Evolutionary conservation across 805 yeast genomes (phyloP).

Genomic region (Candida quercuum): DNA sequence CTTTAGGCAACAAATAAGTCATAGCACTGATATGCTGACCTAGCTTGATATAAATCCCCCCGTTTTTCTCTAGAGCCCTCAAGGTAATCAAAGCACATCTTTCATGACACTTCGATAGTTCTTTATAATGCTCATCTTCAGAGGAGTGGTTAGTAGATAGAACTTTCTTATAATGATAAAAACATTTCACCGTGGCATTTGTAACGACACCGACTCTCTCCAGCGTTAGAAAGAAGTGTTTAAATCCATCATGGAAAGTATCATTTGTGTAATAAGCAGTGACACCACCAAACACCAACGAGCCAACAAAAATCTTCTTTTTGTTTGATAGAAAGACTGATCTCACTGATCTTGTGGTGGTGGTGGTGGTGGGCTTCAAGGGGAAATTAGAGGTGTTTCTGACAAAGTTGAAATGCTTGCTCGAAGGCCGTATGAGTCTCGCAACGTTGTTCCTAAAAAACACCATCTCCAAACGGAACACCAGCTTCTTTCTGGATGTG

Average conservation of each 20-base stretch:
- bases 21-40: slow-evolving; percentile 94
- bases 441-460: too few relatives aligned
- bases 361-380: too few relatives aligned
- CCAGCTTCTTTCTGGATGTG: too few relatives aligned
- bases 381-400: too few relatives aligned
- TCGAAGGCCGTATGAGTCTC: too few relatives aligned
- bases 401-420: too few relatives aligned
- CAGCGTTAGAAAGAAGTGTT: slow-evolving; percentile 47
- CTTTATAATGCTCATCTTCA: slow-evolving; percentile 42
- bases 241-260: slow-evolving; percentile 43
- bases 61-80: slow-evolving; percentile 74
- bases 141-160: slow-evolving; percentile 40
- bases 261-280: slow-evolving; percentile 8
- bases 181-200: slow-evolving; percentile 67
- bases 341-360: too few relatives aligned
- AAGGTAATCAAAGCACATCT: slow-evolving; percentile 77
- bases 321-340: too few relatives aligned
- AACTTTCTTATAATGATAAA: slow-evolving; percentile 58
- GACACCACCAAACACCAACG: neutral
- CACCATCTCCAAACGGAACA: too few relatives aligned
- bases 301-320: slow-evolving; percentile 1
- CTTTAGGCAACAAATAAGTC: slow-evolving; percentile 83
- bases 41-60: slow-evolving; percentile 88
- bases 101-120: slow-evolving; percentile 61
- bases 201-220: slow-evolving; percentile 60